A percentile compares a stretch with the other conserved stretches of the same genome.
These are phyloP conservation scores for Nothophoma quercina DNA, from an alignment of 2,329 filamentous ascomycete species.

Conservation along the genomic window DNA sequence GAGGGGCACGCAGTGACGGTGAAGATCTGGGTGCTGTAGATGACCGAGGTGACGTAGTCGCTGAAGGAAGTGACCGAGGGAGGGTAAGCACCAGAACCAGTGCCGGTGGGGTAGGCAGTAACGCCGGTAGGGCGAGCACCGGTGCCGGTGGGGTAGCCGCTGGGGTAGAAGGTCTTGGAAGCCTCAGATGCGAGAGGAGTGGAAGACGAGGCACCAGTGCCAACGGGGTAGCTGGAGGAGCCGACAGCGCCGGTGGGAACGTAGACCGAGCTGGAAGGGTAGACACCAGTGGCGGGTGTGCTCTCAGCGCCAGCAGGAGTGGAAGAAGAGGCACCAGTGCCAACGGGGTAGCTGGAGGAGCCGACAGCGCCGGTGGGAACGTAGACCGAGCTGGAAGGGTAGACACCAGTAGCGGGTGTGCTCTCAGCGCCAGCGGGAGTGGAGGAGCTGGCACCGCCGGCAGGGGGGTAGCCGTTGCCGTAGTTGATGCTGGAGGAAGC, in stretches of 20 bases:
- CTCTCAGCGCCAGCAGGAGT: conserved; percentile 22
- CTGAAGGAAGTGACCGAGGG: conserved; percentile 53
- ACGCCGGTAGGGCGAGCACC: conserved; percentile 49
- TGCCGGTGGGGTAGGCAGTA: conserved; percentile 13
- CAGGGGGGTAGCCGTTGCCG: conserved; percentile 11
- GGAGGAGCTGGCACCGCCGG: conserved; percentile 12
- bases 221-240: conserved; percentile 12
- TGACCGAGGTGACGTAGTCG: conserved; percentile 49
- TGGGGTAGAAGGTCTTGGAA: conserved; percentile 18
- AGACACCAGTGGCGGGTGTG: conserved; percentile 26
- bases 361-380: conserved; percentile 8
- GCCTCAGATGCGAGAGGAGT: conserved; percentile 15
- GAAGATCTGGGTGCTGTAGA: conserved; percentile 54
- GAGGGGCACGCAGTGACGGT: conserved; percentile 50
- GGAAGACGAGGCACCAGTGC: conserved; percentile 6
- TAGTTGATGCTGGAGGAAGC: conserved; percentile 10
- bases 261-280: conserved; percentile 13
- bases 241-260: conserved; percentile 8
- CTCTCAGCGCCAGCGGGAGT: conserved; percentile 21
- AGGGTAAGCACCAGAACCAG: conserved; percentile 28
- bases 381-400: conserved; percentile 13
- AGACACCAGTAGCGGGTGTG: conserved; percentile 26
- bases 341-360: conserved; percentile 12
- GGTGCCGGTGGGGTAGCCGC: conserved; percentile 34
- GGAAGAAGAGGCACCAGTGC: conserved; percentile 6